Base-by-base conservation (phyloP, 2,329 filamentous ascomycete genomes). In the Lachnellula hyalina region DNA sequence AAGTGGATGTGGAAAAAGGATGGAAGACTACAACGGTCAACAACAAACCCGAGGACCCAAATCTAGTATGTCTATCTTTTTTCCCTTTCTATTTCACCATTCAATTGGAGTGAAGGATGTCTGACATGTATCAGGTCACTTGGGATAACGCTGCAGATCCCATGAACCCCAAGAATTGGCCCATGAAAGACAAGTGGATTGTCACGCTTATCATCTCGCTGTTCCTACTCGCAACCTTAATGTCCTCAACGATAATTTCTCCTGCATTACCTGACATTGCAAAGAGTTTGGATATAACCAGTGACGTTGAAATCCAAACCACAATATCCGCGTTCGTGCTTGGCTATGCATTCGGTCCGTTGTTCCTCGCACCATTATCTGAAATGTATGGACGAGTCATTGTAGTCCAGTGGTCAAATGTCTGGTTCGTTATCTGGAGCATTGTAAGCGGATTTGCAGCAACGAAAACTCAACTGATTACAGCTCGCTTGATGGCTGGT, bases 301-400 rank as follows among this genome's bases (percentile, higher is more conserved):
- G 59, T 69, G 52, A 49, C 17, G 73, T 34, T 67, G 68, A 25
- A 34, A 25, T 53, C 35, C 73, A 80, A 53, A 70, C 82, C 0
- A 74, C 76, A 23, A 77, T 32, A 67, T 77, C 25, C 73, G 74
- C 15, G n/a, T 74, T 72, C 4, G 74, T 77, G 15, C 63, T 76
- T 8, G 74, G 73, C 5, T 76, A 73, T 55, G 73, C 74, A n/a
- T 72, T 72, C n/a, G 74, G 74, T 0, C 74, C 74, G 5, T 32
- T 61, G 15, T 47, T 87, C 2, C 87, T 84, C 81, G 85, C 84
- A 4, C 84, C 84, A 0, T 67, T 76, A 7, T 75, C 76, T 0
- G 77, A 80, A 52, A 63, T 78, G 0, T 78, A 74, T 50, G 77
- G 77, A 0, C 63, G 77, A 0, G 59, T 69, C 47, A 55, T 56